Base-by-base conservation (phyloP, 352 stramenopile species). In the Globisporangium iwayamae region DNA sequence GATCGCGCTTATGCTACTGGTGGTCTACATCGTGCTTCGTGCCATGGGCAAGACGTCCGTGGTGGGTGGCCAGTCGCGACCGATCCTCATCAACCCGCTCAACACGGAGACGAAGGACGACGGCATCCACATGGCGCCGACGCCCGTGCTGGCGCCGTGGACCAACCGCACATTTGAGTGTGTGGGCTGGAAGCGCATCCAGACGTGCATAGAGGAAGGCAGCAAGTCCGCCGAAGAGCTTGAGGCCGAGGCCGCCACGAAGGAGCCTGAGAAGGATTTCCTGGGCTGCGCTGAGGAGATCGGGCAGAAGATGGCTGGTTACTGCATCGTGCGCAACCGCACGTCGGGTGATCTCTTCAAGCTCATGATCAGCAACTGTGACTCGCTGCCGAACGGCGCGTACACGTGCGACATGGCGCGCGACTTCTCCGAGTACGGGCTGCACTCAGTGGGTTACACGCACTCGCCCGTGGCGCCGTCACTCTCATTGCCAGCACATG, bases 341-440 rank as follows among this genome's bases (percentile, higher is more conserved):
- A 93, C 84, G 66, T 93, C 82, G 0, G 84, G 86, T 10, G 84
- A 90, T 55, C 68, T 89, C 34, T 90, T 86, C 61, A 87, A 90
- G 52, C 77, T 95, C 60, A 91, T 95, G 83, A 76, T 93, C 50
- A 93, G 75, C 54, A 74, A 74, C 10, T 93, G 85, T 53, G 76
- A 92, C 45, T 92, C 81, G 32, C 64, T 95, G 25, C 73, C 75
- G 5, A 90, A 78, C 25, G 83, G 82, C 4, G 72, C 85, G 55
- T 95, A 89, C 64, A 90, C 79, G 67, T 95, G 86, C 65, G 74
- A 85, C 50, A 90, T 93, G 81, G 84, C 86, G 16, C 75, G 81
- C 13, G 79, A 89, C 60, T 93, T 93, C 58, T 93, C 86, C n/a
- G 84, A 93, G 56, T 95, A 87, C 68, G 79, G 78, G 3, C 75